Conservation (phyloP, 805 yeast genomes). For the Candida parachauliodes region DNA sequence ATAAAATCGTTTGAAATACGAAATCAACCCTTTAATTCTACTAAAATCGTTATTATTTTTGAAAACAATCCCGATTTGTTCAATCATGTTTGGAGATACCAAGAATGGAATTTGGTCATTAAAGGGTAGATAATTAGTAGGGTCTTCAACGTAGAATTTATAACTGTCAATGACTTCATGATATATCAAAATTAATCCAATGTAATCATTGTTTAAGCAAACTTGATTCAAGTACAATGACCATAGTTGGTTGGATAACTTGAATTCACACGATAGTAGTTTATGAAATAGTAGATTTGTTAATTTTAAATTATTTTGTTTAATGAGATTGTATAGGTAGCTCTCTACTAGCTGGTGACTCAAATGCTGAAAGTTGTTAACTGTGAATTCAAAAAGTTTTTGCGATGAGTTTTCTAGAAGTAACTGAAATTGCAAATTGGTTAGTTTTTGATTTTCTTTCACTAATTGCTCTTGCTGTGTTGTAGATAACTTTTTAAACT, state of each 20-base stretch:
- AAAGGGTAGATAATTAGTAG: slow-evolving; percentile 9
- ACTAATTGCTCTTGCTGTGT: slow-evolving; percentile 1
- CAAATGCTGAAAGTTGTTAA: slow-evolving; percentile 4
- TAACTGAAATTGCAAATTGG: slow-evolving; percentile 3
- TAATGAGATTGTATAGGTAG: slow-evolving; percentile 19
- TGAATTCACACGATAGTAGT: slow-evolving; percentile 14
- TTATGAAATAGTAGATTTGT: slow-evolving; percentile 26
- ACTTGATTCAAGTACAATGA: slow-evolving; percentile 23
- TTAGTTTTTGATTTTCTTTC: not conserved
- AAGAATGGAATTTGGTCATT: slow-evolving; percentile 29
- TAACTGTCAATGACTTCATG: slow-evolving; percentile 33
- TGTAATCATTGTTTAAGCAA: slow-evolving; percentile 20
- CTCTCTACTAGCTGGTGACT: slow-evolving; percentile 19
- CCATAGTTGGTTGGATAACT: slow-evolving; percentile 34
- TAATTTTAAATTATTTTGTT: slow-evolving; percentile 18
- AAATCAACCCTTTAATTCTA: slow-evolving; percentile 26
- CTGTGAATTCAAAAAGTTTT: slow-evolving; percentile 9
- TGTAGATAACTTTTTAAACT: not conserved
- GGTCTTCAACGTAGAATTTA: slow-evolving; percentile 14
- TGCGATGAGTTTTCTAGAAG: not conserved
- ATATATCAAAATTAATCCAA: slow-evolving; percentile 31
- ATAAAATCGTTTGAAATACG: slow-evolving; percentile 37
- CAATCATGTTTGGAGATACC: slow-evolving; percentile 23
- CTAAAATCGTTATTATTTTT: slow-evolving; percentile 20
- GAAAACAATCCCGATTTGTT: slow-evolving; percentile 26